A percentile compares a stretch with the other conserved stretches of the same genome.
These are phyloP conservation scores for Elongisporangium undulatum DNA, from an alignment of 352 stramenopile genomes.

Conservation along the genomic window DNA sequence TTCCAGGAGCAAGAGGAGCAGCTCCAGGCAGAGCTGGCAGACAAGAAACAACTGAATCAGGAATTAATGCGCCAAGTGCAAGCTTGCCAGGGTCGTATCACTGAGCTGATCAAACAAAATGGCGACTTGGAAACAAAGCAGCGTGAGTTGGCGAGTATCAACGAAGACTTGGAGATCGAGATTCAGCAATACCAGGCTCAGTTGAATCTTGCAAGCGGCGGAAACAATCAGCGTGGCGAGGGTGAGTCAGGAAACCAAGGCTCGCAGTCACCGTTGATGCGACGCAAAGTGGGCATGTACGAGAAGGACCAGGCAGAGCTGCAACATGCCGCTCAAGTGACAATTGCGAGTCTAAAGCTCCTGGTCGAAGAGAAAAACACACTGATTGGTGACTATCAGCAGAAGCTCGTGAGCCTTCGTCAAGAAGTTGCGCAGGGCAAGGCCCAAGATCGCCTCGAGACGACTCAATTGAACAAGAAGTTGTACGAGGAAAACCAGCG, in stretches of 20 bases:
- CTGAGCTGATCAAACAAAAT: slow-evolving; percentile 38
- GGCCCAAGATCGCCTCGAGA: slow-evolving; percentile 48
- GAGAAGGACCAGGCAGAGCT: slow-evolving; percentile 70
- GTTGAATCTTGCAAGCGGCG: neutral
- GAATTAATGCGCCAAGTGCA: slow-evolving; percentile 54
- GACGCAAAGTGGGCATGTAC: slow-evolving; percentile 64
- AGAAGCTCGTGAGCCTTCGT: slow-evolving; percentile 42
- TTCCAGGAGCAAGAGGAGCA: slow-evolving; percentile 21
- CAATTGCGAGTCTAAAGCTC: slow-evolving; percentile 78
- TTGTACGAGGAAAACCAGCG: slow-evolving; percentile 77
- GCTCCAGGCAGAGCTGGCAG: slow-evolving; percentile 20
- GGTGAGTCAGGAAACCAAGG: slow-evolving; percentile 2
- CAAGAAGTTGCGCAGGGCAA: slow-evolving; percentile 42
- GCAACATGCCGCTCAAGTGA: slow-evolving; percentile 71
- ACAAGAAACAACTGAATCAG: slow-evolving; percentile 31
- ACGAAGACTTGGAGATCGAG: slow-evolving; percentile 58
- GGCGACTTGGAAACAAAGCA: slow-evolving; percentile 38
- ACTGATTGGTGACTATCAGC: slow-evolving; percentile 55
- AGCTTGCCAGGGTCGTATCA: slow-evolving; percentile 28
- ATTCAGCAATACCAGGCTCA: slow-evolving; percentile 22
- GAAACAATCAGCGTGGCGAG: slow-evolving; percentile 13
- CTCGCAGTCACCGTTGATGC: slow-evolving; percentile 38
- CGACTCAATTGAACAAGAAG: slow-evolving; percentile 53
- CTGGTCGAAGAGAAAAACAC: slow-evolving; percentile 76
- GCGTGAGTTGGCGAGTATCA: slow-evolving; percentile 31